phyloP scores from a whole-genome alignment of 2,329 filamentous ascomycete species.

The Ambrosiella beaveri region DNA sequence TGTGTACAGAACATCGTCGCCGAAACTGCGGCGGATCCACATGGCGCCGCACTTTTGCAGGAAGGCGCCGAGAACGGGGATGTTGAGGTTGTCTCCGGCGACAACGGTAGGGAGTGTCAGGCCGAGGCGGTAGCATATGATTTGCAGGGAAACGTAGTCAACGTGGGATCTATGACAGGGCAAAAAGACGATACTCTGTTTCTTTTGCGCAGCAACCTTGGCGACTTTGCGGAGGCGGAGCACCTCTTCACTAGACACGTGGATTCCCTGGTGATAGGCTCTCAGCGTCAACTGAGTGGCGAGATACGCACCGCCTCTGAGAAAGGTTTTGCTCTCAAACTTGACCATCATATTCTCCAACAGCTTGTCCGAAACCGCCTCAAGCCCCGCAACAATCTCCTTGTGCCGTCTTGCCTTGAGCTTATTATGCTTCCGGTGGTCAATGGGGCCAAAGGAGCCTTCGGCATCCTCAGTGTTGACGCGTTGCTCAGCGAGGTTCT shows the following conservation, averaged over 20 bases:
- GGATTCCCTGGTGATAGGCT: conserved; percentile 92
- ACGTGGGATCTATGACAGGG: conserved; percentile 91
- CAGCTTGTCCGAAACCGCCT: conserved; percentile 69
- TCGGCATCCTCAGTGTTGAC: conserved; percentile 48
- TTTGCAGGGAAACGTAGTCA: conserved; percentile 85
- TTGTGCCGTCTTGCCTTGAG: conserved; percentile 5
- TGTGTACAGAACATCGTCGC: conserved; percentile 75
- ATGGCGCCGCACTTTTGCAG: conserved; percentile 92
- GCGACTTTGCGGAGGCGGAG: conserved; percentile 66
- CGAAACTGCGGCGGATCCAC: conserved; percentile 88
- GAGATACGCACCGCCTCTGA: conserved; percentile 80
- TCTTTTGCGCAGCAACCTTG: conserved; percentile 63
- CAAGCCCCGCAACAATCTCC: conserved; percentile 39
- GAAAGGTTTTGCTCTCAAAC: conserved; percentile 88
- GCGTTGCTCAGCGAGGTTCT: conserved; percentile 64
- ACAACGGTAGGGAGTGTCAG: conserved; percentile 81
- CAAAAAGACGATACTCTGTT: conserved; percentile 89
- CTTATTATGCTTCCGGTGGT: neutral
- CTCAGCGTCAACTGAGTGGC: conserved; percentile 74
- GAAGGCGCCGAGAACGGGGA: conserved; percentile 76
- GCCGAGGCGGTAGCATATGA: conserved; percentile 89
- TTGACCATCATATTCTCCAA: conserved; percentile 98
- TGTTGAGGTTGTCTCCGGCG: conserved; percentile 89
- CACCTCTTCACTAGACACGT: conserved; percentile 90
- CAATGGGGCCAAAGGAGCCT: conserved; percentile 32